These are phyloP conservation scores for Candida buenavistaensis DNA, from an alignment of 1,139 yeast species.

Conservation along the genomic window DNA sequence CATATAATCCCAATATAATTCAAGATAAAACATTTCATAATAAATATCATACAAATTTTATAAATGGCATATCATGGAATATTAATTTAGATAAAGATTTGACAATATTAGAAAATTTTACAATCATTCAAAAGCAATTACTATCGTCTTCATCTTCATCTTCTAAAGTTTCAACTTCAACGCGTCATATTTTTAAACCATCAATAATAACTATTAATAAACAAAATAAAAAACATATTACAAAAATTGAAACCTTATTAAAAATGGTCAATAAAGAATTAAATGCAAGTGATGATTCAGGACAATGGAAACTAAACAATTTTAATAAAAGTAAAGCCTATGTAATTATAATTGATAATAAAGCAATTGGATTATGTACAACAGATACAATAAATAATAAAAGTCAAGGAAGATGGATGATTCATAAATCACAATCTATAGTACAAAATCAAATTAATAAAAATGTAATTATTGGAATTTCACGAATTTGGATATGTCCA, in stretches of 20 bases:
- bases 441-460: constrained; percentile 37
- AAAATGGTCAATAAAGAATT: constrained; percentile 58
- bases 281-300: constrained; percentile 56
- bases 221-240: constrained; percentile 19
- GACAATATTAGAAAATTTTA: constrained; percentile 1
- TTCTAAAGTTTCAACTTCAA: constrained; percentile 6
- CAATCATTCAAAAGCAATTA: background rate
- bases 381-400: constrained; percentile 34
- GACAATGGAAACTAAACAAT: constrained; percentile 41
- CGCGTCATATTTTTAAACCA: constrained; percentile 12
- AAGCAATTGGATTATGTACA: constrained; percentile 56
- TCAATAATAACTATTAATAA: constrained; percentile 19
- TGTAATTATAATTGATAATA: constrained; percentile 36
- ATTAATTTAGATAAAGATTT: constrained; percentile 20
- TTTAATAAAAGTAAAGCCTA: constrained; percentile 40
- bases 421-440: constrained; percentile 29
- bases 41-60: constrained; percentile 46
- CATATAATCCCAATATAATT: constrained; percentile 46
- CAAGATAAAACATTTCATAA: constrained; percentile 50
- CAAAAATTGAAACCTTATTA: constrained; percentile 30
- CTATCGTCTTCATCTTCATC: background rate
- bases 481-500: constrained; percentile 64
- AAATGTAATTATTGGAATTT: constrained; percentile 50
- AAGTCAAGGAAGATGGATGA: constrained; percentile 53
- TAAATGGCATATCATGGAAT: constrained; percentile 50